Base-by-base conservation (phyloP, 75 land plant genomes). In the Adiantum capillusveneris region DNA sequence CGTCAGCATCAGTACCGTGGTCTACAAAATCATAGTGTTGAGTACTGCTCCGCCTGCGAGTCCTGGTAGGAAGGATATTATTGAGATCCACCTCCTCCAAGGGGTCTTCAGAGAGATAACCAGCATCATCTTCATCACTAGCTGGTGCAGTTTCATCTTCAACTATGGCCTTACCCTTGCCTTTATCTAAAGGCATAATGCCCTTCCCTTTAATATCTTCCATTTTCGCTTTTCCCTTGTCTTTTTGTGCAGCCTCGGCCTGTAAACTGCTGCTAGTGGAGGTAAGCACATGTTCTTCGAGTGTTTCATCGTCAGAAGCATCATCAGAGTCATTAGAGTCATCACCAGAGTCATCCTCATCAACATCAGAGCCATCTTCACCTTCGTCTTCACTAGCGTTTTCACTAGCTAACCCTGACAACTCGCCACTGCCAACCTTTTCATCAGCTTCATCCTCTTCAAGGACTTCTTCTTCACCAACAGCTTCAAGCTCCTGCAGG, bases 81-180 rank as follows among this genome's bases (percentile, higher is more conserved):
- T 60, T 52, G 9, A 61, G 64, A 19, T 68, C 51, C 20, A 68
- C 70, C 50, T 68, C 70, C 13, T 68, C 65, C 37, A 68, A 28
- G 9, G 64, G 70, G 30, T 68, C 70, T 52, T 68, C 70, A 34
- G 70, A 68, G 52, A 68, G 30, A 30, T 68, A 53, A 51, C 70
- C 65, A 21, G 41, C 63, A 41, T 60, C 70, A 19, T 68, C 55
- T 0, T 68, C 70, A 29, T 51, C 57, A 18, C 31, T 31, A 19
- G 29, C 53, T 29, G 59, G 36, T 21, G 46, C 65, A 25, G 48
- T 63, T 25, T 54, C 43, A 28, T 50, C 53, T 20, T 52, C 63
- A 25, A 36, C 55, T n/a, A 25, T 46, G 53, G 36, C 53, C 39
- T 60, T 68, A 37, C 65, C 65, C 65, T 68, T 68, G 30, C 65